Evolutionary conservation across 202 grass and related monocot species (phyloP), one percentile per base, ranked within the genome.

Genomic region (Sporobolus alterniflorus): DNA sequence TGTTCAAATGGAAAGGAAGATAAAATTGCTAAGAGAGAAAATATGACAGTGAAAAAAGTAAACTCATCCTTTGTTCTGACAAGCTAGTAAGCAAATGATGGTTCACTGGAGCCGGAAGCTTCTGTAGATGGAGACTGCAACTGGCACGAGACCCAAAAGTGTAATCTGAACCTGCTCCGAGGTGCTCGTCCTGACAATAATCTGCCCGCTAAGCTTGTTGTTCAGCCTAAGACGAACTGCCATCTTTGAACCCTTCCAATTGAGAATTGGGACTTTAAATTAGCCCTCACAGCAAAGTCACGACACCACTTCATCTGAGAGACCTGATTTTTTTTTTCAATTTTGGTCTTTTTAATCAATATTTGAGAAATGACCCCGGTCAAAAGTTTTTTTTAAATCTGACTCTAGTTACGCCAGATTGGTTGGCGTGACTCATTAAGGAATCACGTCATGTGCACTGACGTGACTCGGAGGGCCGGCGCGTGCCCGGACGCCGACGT

Each of bases 111-210:
- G 76, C 5, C 70, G 56, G 70, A 92, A 51, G 74, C 86, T 91
- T 68, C 64, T 75, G 63, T 89, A 78, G 47, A 99, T 80, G 22
- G 89, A 94, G 39, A 88, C 73, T 64, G 74, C 49, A 76, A 99
- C 68, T 57, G 97, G 93, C 36, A 99, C 22, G 4, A 99, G 85
- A 72, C 91, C 93, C 83, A 96, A 22, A 12, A 99, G 67, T 41
- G 91, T 93, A 8, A 99, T 94, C 71, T 99, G 97, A 46, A 94
- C 82, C 30, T 94, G 91, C 43, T 99, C 97, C 0, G 93, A 94
- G 44, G 97, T 96, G 64, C 89, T 96, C 55, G 91, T 94, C 69
- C 83, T 88, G 74, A 96, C 74, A 15, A 89, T 86, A 50, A 99
- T 77, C 70, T 99, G 97, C 24, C 97, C 97, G 10, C 80, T 96